Conservation (phyloP, 441 rosid species). For the Aquilaria agallochum region DNA sequence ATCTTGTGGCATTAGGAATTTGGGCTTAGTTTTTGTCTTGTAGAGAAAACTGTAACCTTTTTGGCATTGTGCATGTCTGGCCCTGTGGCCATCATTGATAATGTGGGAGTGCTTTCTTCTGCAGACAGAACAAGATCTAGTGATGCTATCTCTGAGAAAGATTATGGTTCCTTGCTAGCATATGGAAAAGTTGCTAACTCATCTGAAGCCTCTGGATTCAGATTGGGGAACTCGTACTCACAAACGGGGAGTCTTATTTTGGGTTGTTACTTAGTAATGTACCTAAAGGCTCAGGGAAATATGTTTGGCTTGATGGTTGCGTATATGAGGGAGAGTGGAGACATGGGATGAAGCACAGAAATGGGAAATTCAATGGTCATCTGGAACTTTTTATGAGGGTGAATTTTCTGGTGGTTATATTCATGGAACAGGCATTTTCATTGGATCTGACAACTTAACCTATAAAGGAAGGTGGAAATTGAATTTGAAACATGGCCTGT, state of each 20-base stretch:
- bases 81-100: slow-evolving; percentile 44
- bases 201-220: slow-evolving; percentile 61
- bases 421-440: slow-evolving; percentile 73
- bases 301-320: slow-evolving; percentile 77
- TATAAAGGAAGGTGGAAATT: slow-evolving; percentile 92
- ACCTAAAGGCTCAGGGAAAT: slow-evolving; percentile 82
- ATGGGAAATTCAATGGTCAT: slow-evolving; percentile 73
- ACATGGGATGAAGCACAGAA: slow-evolving; percentile 85
- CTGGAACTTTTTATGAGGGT: slow-evolving; percentile 80
- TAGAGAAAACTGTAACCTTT: slow-evolving; percentile 21
- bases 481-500: slow-evolving; percentile 83
- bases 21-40: no score
- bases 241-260: slow-evolving; percentile 67
- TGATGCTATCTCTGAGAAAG: slow-evolving; percentile 39
- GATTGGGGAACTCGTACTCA: slow-evolving; percentile 53
- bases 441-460: slow-evolving; percentile 42
- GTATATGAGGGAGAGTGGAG: slow-evolving; percentile 92
- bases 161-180: slow-evolving; percentile 24
- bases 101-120: slow-evolving; percentile 34
- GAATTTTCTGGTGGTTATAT: slow-evolving; percentile 91
- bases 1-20: no score
- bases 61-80: slow-evolving; percentile 80
- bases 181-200: slow-evolving; percentile 36
- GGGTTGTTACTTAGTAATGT: slow-evolving; percentile 77
- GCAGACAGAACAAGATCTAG: slow-evolving; percentile 75